These are phyloP conservation scores for Blepharisma undulans DNA, from an alignment of 169 alveolate genomes.

Conservation along the genomic window DNA sequence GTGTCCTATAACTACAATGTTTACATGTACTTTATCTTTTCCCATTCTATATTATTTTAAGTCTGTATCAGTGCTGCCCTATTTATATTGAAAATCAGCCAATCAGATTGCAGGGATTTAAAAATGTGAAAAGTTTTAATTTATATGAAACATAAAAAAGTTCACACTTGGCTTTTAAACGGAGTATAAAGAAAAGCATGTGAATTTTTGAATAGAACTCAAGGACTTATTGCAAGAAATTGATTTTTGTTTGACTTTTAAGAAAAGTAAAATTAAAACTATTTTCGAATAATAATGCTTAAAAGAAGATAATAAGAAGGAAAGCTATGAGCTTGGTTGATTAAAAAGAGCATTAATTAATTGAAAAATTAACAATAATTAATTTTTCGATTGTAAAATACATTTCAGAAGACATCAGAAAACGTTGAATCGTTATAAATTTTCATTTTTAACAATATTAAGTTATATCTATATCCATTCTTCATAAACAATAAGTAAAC, in stretches of 20 bases:
- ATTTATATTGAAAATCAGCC: not conserved
- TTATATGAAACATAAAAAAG: not conserved
- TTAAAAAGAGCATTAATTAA: no score
- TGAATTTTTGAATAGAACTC: not conserved
- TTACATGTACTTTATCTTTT: constrained; percentile 18
- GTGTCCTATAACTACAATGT: constrained; percentile 95
- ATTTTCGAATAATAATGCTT: no score
- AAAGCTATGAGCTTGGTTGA: no score
- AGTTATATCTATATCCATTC: no score
- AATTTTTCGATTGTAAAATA: no score
- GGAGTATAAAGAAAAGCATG: not conserved
- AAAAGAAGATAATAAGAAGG: no score
- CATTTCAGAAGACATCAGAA: not conserved
- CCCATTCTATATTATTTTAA: not conserved
- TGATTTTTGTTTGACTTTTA: not conserved
- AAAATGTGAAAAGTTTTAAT: constrained; percentile 23
- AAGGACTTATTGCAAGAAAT: not conserved
- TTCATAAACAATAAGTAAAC: no score
- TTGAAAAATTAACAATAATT: not conserved
- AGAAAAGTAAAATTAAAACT: no score
- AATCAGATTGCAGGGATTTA: constrained; percentile 21
- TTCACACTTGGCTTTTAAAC: not conserved
- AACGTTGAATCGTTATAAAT: no score
- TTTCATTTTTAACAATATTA: not conserved
- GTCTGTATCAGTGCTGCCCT: not conserved